Evolutionary conservation across 1,284 basidiomycete genomes (phyloP), one percentile per base, ranked within the genome.

Genomic region (Moesziomyces sp.): DNA sequence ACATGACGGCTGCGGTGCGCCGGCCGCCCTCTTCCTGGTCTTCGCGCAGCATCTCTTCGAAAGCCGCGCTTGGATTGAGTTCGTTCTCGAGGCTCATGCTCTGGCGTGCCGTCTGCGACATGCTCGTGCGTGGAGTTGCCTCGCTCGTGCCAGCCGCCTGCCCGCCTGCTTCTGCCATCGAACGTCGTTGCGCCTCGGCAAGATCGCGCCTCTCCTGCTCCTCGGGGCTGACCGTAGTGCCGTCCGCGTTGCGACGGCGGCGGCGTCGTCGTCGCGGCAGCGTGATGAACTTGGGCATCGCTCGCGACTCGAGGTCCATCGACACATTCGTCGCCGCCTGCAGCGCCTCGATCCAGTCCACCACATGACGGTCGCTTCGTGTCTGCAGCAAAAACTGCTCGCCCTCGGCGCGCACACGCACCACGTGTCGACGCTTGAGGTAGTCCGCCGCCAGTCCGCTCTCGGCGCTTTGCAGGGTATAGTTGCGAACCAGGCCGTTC

Each of bases 341-440:
- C 58, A 98, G 87, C 14, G 90, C 94, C 90, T 99, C 96, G 77
- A 99, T 96, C 93, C 95, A 96, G 74, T 93, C 90, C 46, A 99
- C 93, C 10, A 97, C 93, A 47, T 90, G 90, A 40, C 89, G 88
- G 47, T 95, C 91, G 83, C 93, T 91, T 55, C 89, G 89, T 3
- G 93, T 93, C 86, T 99, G 97, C 70, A 99, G 83, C 82, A 99
- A 86, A 85, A 99, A 99, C 86, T 99, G 96, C 86, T 99, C 93
- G 14, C 95, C 95, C 83, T 96, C 94, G 76, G 93, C 87, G 59
- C 97, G 87, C 35, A 98, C 89, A 26, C 96, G 88, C n/a, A 99
- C 94, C 42, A 98, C 94, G 84, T 98, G 93, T 86, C 90, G 91
- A 69, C 94, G 88, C 88, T 99, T 99, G 77, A 90, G 72, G 85